These are phyloP conservation scores for Elongisporangium senticosum DNA, from an alignment of 352 stramenopile genomes.

Conservation along the genomic window DNA sequence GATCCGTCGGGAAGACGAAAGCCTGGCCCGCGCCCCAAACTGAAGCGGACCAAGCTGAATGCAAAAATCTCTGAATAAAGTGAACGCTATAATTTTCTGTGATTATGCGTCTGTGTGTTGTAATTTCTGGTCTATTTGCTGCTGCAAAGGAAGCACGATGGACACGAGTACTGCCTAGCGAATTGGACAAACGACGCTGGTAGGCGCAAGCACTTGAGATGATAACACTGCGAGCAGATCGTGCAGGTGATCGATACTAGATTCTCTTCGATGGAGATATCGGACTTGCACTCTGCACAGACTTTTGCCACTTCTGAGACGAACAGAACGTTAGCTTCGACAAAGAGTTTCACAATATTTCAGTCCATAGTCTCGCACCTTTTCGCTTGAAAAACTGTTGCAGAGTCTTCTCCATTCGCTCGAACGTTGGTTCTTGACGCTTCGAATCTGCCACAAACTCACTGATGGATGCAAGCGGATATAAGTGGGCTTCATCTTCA, in stretches of 20 bases:
- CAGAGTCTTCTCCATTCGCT: conserved; percentile 30
- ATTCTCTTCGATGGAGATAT: conserved; percentile 23
- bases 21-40: conserved; percentile 51
- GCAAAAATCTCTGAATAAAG: not conserved
- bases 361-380: conserved; percentile 11
- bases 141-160: conserved; percentile 33
- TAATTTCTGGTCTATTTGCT: not conserved
- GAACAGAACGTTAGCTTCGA: not conserved
- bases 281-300: conserved; percentile 34
- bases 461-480: conserved; percentile 37
- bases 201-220: conserved; percentile 49
- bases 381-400: conserved; percentile 27
- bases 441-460: conserved; percentile 25
- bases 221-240: conserved; percentile 37
- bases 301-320: conserved; percentile 2
- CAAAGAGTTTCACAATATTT: not conserved
- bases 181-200: conserved; percentile 57
- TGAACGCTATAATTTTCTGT: not conserved
- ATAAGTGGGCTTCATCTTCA: conserved; percentile 67
- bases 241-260: conserved; percentile 40
- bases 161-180: conserved; percentile 50
- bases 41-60: conserved; percentile 18
- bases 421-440: conserved; percentile 24
- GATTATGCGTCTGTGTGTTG: not conserved
- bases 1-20: conserved; percentile 52